Percentiles rank a stretch among this genome's conserved stretches.
These are phyloP conservation scores for Spergularia marina DNA, from an alignment of 148 eudicot genomes.

Conservation along the genomic window DNA sequence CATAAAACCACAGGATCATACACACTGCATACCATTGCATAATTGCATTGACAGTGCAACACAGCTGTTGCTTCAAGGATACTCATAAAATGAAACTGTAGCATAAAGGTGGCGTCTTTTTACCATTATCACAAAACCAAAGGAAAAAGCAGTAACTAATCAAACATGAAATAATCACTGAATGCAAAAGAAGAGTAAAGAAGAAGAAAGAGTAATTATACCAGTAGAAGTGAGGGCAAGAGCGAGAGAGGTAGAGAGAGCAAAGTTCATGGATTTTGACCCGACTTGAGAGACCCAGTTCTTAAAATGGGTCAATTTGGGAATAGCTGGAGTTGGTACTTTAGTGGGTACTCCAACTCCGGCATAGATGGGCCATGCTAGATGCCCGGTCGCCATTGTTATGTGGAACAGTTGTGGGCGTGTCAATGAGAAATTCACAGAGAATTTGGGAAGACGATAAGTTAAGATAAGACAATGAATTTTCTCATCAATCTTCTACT, in stretches of 20 bases:
- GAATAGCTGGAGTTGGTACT: neutral
- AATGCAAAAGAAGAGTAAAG: neutral
- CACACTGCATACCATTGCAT: no score
- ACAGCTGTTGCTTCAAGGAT: no score
- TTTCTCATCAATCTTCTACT: no score
- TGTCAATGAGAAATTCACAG: no score
- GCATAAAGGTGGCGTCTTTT: no score
- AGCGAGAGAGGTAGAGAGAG: slow-evolving; percentile 64
- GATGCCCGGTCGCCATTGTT: slow-evolving; percentile 32
- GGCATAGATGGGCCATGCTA: slow-evolving; percentile 16
- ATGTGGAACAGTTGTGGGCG: neutral
- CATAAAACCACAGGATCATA: neutral
- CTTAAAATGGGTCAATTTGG: slow-evolving; percentile 25
- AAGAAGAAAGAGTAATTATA: slow-evolving; percentile 11
- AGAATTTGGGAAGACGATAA: no score
- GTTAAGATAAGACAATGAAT: no score
- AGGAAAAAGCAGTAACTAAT: neutral
- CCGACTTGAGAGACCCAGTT: slow-evolving; percentile 46
- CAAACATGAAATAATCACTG: neutral
- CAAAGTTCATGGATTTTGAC: slow-evolving; percentile 48
- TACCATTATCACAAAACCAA: neutral
- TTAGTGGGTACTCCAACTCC: slow-evolving; percentile 13
- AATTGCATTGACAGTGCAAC: no score
- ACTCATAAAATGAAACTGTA: no score
- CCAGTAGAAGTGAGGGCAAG: slow-evolving; percentile 60